Percentiles rank a stretch among this genome's conserved stretches.
Conservation (phyloP, 495 filamentous ascomycete genomes). For the Choiromyces venosus region DNA sequence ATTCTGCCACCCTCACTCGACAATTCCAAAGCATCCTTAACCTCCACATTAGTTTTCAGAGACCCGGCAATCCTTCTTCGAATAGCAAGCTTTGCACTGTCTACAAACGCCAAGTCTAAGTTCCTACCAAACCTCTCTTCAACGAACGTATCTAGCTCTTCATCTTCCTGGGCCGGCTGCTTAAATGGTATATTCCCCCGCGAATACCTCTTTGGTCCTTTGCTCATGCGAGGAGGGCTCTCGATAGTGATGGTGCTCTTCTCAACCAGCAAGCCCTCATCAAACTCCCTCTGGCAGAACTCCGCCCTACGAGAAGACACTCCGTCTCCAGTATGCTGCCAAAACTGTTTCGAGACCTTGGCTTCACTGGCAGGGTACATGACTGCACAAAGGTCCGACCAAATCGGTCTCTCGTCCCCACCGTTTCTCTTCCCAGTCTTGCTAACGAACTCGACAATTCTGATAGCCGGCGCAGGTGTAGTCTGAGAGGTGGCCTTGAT, state of each 20-base stretch:
- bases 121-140: slow-evolving; percentile 95
- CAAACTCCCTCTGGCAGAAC: slow-evolving; percentile 70
- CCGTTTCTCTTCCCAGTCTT: slow-evolving; percentile 49
- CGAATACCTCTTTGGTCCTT: slow-evolving; percentile 23
- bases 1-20: slow-evolving; percentile 43
- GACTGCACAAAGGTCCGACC: slow-evolving; percentile 62
- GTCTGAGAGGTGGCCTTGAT: slow-evolving; percentile 54
- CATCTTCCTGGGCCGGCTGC: slow-evolving; percentile 44
- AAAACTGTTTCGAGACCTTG: slow-evolving; percentile 75
- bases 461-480: slow-evolving; percentile 50
- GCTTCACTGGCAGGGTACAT: slow-evolving; percentile 62
- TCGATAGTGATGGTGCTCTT: slow-evolving; percentile 40
- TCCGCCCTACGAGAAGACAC: slow-evolving; percentile 87
- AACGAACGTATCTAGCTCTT: slow-evolving; percentile 56
- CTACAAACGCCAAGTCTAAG: slow-evolving; percentile 67
- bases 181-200: slow-evolving; percentile 15
- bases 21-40: slow-evolving; percentile 52
- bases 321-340: slow-evolving; percentile 96
- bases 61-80: slow-evolving; percentile 82
- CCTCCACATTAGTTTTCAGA: slow-evolving; percentile 50
- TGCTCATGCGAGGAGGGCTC: slow-evolving; percentile 17
- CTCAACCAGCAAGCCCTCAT: slow-evolving; percentile 63
- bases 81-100: slow-evolving; percentile 79
- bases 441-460: slow-evolving; percentile 61
- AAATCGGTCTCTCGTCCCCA: slow-evolving; percentile 40